Percentiles rank a stretch among this genome's conserved stretches.
phyloP scores from a whole-genome alignment of 768 basidiomycete species.

The Ephemerocybe angulata region DNA sequence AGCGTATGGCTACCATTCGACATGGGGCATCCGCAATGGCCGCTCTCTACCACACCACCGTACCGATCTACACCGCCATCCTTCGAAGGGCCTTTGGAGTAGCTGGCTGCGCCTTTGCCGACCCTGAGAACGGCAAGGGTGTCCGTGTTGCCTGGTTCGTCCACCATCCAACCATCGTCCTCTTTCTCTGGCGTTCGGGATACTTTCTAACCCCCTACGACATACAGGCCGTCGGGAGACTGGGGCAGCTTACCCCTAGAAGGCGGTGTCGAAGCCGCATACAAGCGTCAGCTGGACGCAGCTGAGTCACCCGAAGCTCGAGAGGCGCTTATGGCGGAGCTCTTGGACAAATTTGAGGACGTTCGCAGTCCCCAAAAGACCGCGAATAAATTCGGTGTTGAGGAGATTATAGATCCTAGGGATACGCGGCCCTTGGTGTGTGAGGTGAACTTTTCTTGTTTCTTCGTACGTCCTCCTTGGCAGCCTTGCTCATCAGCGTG shows the following conservation, averaged over 20 bases:
- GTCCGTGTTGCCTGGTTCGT: constrained; percentile 36
- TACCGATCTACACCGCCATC: constrained; percentile 37
- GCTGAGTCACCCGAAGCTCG: constrained; percentile 24
- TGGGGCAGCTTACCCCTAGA: constrained; percentile 41
- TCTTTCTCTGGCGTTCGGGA: neutral
- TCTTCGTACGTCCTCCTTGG: neutral
- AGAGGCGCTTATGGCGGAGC: constrained; percentile 31
- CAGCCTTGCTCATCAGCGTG: neutral
- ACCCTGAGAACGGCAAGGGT: constrained; percentile 33
- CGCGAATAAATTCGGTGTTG: constrained; percentile 36
- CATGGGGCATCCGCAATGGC: constrained; percentile 36
- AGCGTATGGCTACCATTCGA: constrained; percentile 36
- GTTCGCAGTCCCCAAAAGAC: constrained; percentile 37
- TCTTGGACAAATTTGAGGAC: constrained; percentile 33
- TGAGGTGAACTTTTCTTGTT: constrained; percentile 25
- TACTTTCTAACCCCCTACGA: neutral
- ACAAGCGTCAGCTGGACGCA: constrained; percentile 35
- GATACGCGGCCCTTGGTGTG: constrained; percentile 35
- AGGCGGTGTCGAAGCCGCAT: constrained; percentile 40
- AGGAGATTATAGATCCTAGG: constrained; percentile 40
- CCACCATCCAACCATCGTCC: neutral
- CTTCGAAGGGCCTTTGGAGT: constrained; percentile 38
- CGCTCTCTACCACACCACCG: constrained; percentile 34
- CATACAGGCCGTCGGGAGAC: constrained; percentile 43
- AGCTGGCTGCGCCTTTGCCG: constrained; percentile 35